These are phyloP conservation scores for Calonectria ilicicola DNA, from an alignment of 2,329 filamentous ascomycete species.

Conservation along the genomic window DNA sequence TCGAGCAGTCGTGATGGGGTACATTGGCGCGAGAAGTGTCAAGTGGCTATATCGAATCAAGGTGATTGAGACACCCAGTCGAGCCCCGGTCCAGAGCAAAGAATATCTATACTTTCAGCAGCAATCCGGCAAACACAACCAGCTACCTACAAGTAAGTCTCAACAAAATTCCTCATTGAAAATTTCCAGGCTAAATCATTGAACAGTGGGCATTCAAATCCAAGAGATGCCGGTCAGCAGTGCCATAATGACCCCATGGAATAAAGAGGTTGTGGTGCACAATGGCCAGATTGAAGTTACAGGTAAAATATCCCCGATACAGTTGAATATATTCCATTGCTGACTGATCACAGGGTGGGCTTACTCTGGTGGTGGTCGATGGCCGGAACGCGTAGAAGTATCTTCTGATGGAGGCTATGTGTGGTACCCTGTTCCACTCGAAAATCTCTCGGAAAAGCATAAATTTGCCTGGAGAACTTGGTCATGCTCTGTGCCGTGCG, in stretches of 20 bases:
- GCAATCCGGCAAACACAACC: slow-evolving; percentile 76
- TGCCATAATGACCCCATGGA: slow-evolving; percentile 74
- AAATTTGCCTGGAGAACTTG: slow-evolving; percentile 74
- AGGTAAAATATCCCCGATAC: slow-evolving; percentile 36
- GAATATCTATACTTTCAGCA: slow-evolving; percentile 78
- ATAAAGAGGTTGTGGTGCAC: slow-evolving; percentile 72
- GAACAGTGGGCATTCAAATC: slow-evolving; percentile 66
- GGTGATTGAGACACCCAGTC: slow-evolving; percentile 66
- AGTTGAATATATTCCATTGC: neutral
- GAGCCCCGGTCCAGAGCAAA: slow-evolving; percentile 72
- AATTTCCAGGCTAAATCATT: slow-evolving; percentile 55
- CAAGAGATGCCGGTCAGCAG: slow-evolving; percentile 79
- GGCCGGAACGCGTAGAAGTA: slow-evolving; percentile 74
- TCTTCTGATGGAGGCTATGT: slow-evolving; percentile 71
- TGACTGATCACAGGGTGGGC: slow-evolving; percentile 64
- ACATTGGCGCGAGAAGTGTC: slow-evolving; percentile 74
- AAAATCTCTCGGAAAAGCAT: slow-evolving; percentile 72
- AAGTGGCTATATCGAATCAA: slow-evolving; percentile 75
- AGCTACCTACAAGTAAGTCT: neutral
- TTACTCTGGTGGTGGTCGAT: slow-evolving; percentile 68
- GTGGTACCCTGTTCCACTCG: slow-evolving; percentile 72
- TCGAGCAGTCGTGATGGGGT: slow-evolving; percentile 72
- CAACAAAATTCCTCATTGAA: no score
- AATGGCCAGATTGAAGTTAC: slow-evolving; percentile 65
- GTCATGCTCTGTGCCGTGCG: slow-evolving; percentile 72